Conservation (phyloP, 73 alveolate species). For the Breviolum minutum region DNA sequence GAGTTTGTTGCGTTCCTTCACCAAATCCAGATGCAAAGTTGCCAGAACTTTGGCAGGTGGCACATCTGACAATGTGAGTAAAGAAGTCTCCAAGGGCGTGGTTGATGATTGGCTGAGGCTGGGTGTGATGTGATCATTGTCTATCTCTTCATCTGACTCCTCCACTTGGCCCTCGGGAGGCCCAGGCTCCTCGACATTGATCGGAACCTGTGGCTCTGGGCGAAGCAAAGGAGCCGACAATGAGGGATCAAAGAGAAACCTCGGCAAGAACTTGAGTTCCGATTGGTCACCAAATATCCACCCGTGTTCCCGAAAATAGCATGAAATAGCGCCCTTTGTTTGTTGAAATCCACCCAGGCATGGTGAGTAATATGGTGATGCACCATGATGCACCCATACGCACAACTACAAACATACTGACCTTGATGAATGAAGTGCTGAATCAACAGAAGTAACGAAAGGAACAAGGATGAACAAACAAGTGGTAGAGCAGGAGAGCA, state of each 20-base stretch:
- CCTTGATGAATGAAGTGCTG: no score
- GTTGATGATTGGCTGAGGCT: conserved; percentile 21
- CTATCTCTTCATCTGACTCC: conserved; percentile 22
- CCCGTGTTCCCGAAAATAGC: no score
- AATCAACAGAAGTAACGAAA: no score
- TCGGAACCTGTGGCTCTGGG: conserved; percentile 83
- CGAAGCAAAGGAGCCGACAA: conserved; percentile 88
- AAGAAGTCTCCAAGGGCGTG: conserved; percentile 19
- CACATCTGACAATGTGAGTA: conserved; percentile 95
- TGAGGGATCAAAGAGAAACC: conserved; percentile 92
- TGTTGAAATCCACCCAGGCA: neutral
- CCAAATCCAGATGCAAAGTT: conserved; percentile 96
- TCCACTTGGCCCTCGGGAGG: conserved; percentile 42
- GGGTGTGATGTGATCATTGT: conserved; percentile 38
- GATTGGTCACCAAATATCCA: no score
- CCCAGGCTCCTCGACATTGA: conserved; percentile 92
- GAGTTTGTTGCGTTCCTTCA: conserved; percentile 97
- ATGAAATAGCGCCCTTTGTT: no score
- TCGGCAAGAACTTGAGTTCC: neutral
- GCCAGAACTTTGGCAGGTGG: conserved; percentile 96
- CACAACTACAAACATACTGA: neutral
- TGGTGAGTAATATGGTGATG: no score
- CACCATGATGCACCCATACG: neutral
- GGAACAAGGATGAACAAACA: no score
- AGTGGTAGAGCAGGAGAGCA: no score